A percentile compares a stretch with the other conserved stretches of the same genome.
These are phyloP conservation scores for Mortierella sp. DNA, from an alignment of 371 early-diverging fungal species.

Conservation along the genomic window DNA sequence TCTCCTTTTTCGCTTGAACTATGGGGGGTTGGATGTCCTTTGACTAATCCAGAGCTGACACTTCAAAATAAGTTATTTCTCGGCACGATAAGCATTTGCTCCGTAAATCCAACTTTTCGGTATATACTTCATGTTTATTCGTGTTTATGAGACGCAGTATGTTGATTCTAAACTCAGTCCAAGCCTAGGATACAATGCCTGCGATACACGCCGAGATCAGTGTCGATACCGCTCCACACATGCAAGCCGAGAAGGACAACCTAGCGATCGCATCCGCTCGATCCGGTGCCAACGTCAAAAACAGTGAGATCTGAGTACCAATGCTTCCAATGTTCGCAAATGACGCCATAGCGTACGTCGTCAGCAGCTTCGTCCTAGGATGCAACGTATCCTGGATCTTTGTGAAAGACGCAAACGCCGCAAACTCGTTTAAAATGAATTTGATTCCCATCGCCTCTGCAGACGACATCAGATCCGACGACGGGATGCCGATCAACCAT, in stretches of 20 bases:
- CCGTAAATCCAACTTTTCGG: too few species aligned
- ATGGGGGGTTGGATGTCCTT: too few species aligned
- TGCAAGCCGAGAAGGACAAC: conserved; percentile 82
- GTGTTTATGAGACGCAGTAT: too few species aligned
- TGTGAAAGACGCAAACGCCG: conserved; percentile 73
- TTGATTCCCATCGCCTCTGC: conserved; percentile 86
- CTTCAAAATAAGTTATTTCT: too few species aligned
- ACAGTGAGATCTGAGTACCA: conserved; percentile 85
- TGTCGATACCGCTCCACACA: conserved; percentile 84
- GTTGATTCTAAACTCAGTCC: too few species aligned
- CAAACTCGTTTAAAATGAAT: conserved; percentile 90
- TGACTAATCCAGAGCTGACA: too few species aligned
- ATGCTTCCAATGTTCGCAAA: conserved; percentile 90
- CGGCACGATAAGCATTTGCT: too few species aligned
- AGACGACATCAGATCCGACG: conserved; percentile 66
- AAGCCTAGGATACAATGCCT: conserved; percentile 68
- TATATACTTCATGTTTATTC: too few species aligned
- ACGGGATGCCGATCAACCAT: conserved; percentile 83
- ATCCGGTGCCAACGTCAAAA: conserved; percentile 84
- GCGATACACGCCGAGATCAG: conserved; percentile 87
- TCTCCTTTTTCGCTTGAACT: too few species aligned
- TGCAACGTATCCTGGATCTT: conserved; percentile 49
- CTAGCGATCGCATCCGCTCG: conserved; percentile 78
- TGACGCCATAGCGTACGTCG: conserved; percentile 85
- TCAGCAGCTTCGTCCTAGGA: conserved; percentile 61